These are phyloP conservation scores for Hura crepitans DNA, from an alignment of 441 rosid species.

Conservation along the genomic window DNA sequence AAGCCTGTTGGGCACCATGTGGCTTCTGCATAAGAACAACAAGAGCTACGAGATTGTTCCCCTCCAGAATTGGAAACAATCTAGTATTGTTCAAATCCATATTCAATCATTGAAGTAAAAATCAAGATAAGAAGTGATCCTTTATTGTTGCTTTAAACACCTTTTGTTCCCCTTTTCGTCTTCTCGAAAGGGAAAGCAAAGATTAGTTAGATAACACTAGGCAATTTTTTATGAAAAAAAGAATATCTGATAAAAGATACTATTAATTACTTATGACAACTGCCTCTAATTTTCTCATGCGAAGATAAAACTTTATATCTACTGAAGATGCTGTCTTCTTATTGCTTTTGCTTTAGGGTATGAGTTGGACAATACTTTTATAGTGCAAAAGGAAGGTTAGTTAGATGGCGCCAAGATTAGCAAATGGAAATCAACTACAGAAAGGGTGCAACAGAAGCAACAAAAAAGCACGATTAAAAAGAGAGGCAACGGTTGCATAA, in stretches of 20 bases:
- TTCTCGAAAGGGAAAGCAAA: not conserved
- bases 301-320: not conserved
- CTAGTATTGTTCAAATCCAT: not conserved
- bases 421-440: not conserved
- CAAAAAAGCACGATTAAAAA: not conserved
- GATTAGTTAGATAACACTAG: not conserved
- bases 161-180: not conserved
- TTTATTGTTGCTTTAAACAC: too few relatives aligned
- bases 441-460: not conserved
- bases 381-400: not conserved
- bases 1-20: not conserved
- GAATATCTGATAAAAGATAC: not conserved
- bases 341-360: slow-evolving; percentile 1
- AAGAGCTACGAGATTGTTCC: not conserved
- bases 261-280: not conserved
- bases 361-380: not conserved
- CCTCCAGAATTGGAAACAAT: not conserved
- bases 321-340: not conserved
- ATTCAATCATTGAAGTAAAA: not conserved
- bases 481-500: not conserved
- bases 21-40: not conserved
- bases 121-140: not conserved
- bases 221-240: not conserved
- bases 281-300: not conserved
- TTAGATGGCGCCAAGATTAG: not conserved